Evolutionary conservation across 1,284 basidiomycete species (phyloP).

Genomic region (Kalmanozyma brasiliensis): DNA sequence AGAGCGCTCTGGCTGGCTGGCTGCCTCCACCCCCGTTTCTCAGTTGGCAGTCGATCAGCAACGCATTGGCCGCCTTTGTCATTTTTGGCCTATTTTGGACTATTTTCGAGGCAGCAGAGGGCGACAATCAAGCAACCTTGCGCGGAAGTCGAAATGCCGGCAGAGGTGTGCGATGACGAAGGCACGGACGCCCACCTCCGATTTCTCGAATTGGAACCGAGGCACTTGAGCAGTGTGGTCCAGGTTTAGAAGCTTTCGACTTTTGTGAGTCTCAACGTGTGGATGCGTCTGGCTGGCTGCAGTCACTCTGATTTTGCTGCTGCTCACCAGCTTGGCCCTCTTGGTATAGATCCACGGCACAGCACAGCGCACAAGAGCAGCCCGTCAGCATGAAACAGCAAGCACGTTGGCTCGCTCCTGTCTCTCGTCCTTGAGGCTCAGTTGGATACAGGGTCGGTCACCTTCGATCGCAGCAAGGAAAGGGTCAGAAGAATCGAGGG

Average conservation of each 20-base stretch:
- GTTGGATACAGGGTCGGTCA: too few species aligned
- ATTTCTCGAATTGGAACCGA: neutral
- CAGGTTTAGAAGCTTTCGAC: slow-evolving; percentile 13
- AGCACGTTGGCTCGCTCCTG: too few species aligned
- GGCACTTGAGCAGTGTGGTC: slow-evolving; percentile 19
- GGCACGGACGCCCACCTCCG: slow-evolving; percentile 15
- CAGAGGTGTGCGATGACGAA: slow-evolving; percentile 19
- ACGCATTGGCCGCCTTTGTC: slow-evolving; percentile 14
- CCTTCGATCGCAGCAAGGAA: too few species aligned
- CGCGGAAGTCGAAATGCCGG: slow-evolving; percentile 31
- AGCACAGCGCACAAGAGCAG: too few species aligned
- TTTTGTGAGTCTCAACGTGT: too few species aligned
- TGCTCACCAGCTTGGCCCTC: too few species aligned
- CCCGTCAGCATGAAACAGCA: too few species aligned
- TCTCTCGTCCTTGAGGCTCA: neutral
- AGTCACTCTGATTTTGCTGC: too few species aligned
- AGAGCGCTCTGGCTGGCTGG: neutral
- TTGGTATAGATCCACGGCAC: too few species aligned
- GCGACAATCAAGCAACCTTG: neutral
- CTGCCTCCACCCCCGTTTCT: slow-evolving; percentile 19
- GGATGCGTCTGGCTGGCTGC: too few species aligned
- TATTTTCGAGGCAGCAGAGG: neutral
- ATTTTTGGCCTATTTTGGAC: neutral
- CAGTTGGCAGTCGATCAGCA: neutral
- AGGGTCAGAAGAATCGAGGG: too few species aligned